Conservation (phyloP, 2,329 filamentous ascomycete genomes). For the Pseudocercospora pini-densiflorae region DNA sequence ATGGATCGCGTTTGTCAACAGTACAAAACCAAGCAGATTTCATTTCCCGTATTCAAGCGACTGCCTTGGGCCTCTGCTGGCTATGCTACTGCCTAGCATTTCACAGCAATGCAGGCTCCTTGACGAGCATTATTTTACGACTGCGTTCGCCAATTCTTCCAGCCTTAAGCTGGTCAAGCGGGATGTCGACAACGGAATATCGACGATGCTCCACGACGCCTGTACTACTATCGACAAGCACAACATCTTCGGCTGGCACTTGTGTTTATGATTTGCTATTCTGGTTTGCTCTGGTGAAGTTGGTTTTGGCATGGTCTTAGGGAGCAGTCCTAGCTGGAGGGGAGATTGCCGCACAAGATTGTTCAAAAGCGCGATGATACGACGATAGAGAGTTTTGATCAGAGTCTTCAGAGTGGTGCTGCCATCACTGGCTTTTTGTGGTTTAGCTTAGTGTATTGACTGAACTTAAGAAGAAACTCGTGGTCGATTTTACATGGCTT, state of each 20-base stretch:
- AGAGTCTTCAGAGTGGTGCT: not conserved
- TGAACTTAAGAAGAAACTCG: not conserved
- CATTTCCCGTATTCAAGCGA: not conserved
- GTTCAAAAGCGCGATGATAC: not conserved
- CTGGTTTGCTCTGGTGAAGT: not conserved
- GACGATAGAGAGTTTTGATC: not conserved
- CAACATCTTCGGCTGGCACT: not conserved
- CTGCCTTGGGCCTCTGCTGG: not conserved
- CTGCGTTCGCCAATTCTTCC: not conserved
- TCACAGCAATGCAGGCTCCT: not conserved
- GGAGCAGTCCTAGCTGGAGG: not conserved
- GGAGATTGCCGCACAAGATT: not conserved
- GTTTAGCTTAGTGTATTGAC: not conserved
- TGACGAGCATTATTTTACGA: not conserved
- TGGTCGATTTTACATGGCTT: not conserved
- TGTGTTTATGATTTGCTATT: not conserved
- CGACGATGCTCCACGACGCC: not conserved
- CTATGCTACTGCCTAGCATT: not conserved
- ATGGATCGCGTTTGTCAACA: not conserved
- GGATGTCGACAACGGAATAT: not conserved
- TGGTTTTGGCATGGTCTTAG: not conserved
- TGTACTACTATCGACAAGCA: not conserved
- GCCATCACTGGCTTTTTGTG: not conserved
- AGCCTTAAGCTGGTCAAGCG: not conserved
- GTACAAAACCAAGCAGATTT: not conserved